phyloP scores from a whole-genome alignment of 1,284 basidiomycete species.

The Rhodotorula sp. region DNA sequence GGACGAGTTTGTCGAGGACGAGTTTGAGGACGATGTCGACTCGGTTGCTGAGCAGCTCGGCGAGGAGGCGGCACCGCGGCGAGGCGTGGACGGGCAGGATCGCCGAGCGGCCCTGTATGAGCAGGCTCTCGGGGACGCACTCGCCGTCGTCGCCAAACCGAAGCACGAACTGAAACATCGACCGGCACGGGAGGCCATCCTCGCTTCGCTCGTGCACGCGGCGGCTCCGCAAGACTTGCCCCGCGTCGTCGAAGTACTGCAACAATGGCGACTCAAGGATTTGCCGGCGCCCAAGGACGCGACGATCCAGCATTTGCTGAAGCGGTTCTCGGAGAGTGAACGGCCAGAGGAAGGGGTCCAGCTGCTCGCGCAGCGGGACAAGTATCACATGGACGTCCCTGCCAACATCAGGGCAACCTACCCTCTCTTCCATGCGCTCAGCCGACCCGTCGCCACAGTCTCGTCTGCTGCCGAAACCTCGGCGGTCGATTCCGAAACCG shows the following conservation, averaged over 20 bases:
- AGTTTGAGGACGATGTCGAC: slow-evolving; percentile 19
- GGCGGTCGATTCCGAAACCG: neutral
- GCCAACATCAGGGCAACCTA: slow-evolving; percentile 2
- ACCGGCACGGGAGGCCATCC: neutral
- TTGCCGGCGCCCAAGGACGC: neutral
- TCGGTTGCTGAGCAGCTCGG: neutral
- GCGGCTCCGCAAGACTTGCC: neutral
- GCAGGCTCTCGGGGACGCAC: neutral
- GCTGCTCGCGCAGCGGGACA: slow-evolving; percentile 10
- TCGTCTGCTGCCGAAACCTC: neutral
- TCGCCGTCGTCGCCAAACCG: neutral
- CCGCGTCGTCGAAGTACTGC: neutral
- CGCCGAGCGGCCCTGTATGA: neutral
- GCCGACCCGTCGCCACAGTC: neutral
- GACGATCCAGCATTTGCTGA: neutral
- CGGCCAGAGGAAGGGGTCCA: slow-evolving; percentile 3
- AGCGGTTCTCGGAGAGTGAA: slow-evolving; percentile 4
- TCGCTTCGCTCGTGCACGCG: slow-evolving; percentile 1
- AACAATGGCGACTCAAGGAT: slow-evolving; percentile 1
- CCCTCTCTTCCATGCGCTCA: slow-evolving; percentile 14
- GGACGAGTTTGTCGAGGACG: slow-evolving; percentile 15
- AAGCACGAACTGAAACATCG: neutral
- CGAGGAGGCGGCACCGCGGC: neutral
- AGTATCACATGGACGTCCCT: slow-evolving; percentile 17
- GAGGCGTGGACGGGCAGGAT: neutral